Conservation (phyloP, 1,284 basidiomycete genomes). For the Boletellus deceptivus region DNA sequence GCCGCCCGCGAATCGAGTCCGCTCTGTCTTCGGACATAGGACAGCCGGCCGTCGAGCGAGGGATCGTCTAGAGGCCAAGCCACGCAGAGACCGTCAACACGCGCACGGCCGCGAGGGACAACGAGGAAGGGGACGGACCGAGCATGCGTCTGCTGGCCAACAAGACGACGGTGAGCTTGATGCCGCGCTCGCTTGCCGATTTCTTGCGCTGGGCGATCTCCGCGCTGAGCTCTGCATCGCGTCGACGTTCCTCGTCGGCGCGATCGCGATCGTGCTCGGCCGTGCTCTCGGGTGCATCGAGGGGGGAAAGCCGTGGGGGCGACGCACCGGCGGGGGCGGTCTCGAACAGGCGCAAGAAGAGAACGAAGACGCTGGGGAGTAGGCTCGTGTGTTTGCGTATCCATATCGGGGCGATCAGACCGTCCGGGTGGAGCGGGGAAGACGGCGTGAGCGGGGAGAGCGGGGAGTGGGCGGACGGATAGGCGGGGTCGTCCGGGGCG, state of each 20-base stretch:
- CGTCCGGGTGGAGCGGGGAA: conserved; percentile 91
- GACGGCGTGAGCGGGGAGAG: conserved; percentile 86
- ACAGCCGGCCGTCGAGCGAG: conserved; percentile 77
- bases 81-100: no score
- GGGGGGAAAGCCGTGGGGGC: conserved; percentile 44
- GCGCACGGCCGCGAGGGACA: no score
- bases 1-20: conserved; percentile 89
- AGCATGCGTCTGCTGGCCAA: conserved; percentile 83
- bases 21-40: conserved; percentile 83
- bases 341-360: conserved; percentile 84
- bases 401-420: conserved; percentile 96
- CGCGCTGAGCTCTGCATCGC: conserved; percentile 73
- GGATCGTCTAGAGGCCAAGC: conserved; percentile 64
- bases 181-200: conserved; percentile 76
- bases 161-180: conserved; percentile 95
- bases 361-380: conserved; percentile 88
- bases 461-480: conserved; percentile 72
- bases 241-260: conserved; percentile 64
- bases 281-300: conserved; percentile 38
- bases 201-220: conserved; percentile 82
- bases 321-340: conserved; percentile 31
- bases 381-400: conserved; percentile 91
- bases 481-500: conserved; percentile 50
- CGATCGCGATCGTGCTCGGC: conserved; percentile 50
- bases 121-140: conserved; percentile 42